A percentile compares a stretch with the other conserved stretches of the same genome.
Evolutionary conservation across 1,284 basidiomycete genomes (phyloP).

Genomic region (Sanghuangporus baumii): DNA sequence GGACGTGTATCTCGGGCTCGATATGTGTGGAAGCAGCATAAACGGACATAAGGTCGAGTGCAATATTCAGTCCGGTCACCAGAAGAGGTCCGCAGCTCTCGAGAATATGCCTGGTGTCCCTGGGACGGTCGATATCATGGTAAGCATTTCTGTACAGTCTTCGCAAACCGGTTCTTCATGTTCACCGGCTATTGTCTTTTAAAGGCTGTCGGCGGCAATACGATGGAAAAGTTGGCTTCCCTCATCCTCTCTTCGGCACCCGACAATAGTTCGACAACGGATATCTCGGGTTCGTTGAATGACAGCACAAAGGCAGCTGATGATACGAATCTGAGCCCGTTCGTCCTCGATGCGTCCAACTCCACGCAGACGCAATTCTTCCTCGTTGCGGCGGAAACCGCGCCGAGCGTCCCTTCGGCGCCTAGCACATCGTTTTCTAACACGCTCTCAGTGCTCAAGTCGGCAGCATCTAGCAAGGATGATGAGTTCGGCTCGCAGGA

Average conservation of each 20-base stretch:
- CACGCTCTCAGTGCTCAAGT: constrained; percentile 16
- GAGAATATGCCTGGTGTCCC: constrained; percentile 26
- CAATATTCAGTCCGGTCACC: constrained; percentile 4
- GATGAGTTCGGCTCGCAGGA: constrained; percentile 21
- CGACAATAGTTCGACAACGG: constrained; percentile 1
- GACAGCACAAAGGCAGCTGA: constrained; percentile 21
- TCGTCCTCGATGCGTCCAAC: constrained; percentile 51
- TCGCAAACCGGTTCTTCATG: constrained; percentile 6
- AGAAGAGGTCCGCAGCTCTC: constrained; percentile 22
- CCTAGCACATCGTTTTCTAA: constrained; percentile 11
- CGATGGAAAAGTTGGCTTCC: constrained; percentile 37
- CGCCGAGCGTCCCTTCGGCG: constrained; percentile 11
- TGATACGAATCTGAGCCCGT: constrained; percentile 28
- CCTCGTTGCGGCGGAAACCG: constrained; percentile 31
- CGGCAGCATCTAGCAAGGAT: constrained; percentile 18
- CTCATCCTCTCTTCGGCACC: constrained; percentile 35
- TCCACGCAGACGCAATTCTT: constrained; percentile 46
- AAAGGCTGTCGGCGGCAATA: neutral
- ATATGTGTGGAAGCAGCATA: neutral
- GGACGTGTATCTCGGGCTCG: neutral
- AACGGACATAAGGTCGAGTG: neutral
- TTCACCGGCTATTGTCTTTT: neutral
- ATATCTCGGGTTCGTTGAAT: constrained; percentile 18
- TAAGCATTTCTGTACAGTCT: constrained; percentile 22
- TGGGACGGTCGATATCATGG: constrained; percentile 46